phyloP scores from a whole-genome alignment of 2,329 filamentous ascomycete genomes.

The Shiraia bambusicola region DNA sequence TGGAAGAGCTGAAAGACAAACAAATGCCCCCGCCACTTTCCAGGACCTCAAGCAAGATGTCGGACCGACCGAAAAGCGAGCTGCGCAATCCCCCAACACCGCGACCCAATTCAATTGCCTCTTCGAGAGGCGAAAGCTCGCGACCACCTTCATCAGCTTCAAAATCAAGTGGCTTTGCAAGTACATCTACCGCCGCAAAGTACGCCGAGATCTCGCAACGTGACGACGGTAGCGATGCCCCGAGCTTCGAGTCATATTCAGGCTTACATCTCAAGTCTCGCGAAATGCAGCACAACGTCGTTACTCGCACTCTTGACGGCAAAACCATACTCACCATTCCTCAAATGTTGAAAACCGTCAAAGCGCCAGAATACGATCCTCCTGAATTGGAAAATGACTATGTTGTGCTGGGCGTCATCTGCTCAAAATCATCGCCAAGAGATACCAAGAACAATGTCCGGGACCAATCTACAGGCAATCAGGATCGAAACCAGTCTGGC shows the following conservation, averaged over 20 bases:
- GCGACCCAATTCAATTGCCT: slow-evolving; percentile 26
- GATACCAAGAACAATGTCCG: slow-evolving; percentile 54
- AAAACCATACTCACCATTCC: slow-evolving; percentile 79
- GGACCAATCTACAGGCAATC: slow-evolving; percentile 44
- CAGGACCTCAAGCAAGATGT: slow-evolving; percentile 13
- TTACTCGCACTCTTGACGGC: slow-evolving; percentile 74
- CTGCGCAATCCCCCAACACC: slow-evolving; percentile 17
- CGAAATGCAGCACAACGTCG: slow-evolving; percentile 75
- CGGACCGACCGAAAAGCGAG: slow-evolving; percentile 22
- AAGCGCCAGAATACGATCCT: slow-evolving; percentile 77
- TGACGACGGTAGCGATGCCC: slow-evolving; percentile 53
- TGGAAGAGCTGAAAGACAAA: slow-evolving; percentile 28
- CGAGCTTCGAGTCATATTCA: slow-evolving; percentile 75
- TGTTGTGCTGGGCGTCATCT: slow-evolving; percentile 84
- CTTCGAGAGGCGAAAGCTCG: slow-evolving; percentile 20
- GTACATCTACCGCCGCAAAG: slow-evolving; percentile 25
- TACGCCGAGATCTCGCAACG: slow-evolving; percentile 35
- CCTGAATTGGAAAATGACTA: slow-evolving; percentile 84
- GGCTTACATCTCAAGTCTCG: slow-evolving; percentile 79
- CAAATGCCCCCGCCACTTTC: slow-evolving; percentile 17
- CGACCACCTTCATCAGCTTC: slow-evolving; percentile 25
- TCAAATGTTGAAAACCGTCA: slow-evolving; percentile 77
- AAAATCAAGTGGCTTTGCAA: slow-evolving; percentile 21
- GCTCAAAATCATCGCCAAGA: slow-evolving; percentile 81
- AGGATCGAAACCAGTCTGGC: slow-evolving; percentile 59